Percentiles rank a stretch among this genome's conserved stretches.
Evolutionary conservation across 441 rosid genomes (phyloP).

Genomic region (Bruguiera hainesii): DNA sequence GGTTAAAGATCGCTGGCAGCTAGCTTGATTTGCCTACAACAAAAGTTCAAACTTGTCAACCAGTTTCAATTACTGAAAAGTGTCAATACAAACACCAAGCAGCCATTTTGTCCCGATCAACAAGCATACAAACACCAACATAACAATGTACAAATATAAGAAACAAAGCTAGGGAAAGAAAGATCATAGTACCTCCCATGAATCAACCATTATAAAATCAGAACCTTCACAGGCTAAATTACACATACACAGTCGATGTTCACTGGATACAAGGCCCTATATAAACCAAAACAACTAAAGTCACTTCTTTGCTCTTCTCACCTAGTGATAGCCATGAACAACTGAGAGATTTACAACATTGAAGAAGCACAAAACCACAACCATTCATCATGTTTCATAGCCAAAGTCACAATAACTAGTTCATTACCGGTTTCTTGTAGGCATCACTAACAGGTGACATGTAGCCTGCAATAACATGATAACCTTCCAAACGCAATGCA

Average conservation of each 20-base stretch:
- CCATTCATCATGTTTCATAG: neutral
- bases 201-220: conserved; percentile 86
- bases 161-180: neutral
- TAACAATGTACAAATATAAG: neutral
- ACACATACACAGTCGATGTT: conserved; percentile 70
- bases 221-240: conserved; percentile 72
- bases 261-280: conserved; percentile 75
- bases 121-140: neutral
- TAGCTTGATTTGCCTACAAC: conserved; percentile 64
- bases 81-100: neutral
- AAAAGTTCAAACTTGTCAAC: conserved; percentile 9
- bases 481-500: conserved; percentile 58
- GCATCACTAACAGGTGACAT: conserved; percentile 92
- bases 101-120: neutral
- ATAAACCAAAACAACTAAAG: conserved; percentile 15
- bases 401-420: neutral
- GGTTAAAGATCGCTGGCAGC: conserved; percentile 60
- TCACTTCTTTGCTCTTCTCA: neutral
- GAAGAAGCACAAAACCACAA: neutral
- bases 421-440: conserved; percentile 60
- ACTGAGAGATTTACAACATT: neutral
- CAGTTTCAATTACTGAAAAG: neutral
- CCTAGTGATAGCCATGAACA: neutral
- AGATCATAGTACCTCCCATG: conserved; percentile 79
- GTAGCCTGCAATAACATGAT: conserved; percentile 78